These are phyloP conservation scores for Polygonum aviculare DNA, from an alignment of 148 eudicot genomes.

Conservation along the genomic window DNA sequence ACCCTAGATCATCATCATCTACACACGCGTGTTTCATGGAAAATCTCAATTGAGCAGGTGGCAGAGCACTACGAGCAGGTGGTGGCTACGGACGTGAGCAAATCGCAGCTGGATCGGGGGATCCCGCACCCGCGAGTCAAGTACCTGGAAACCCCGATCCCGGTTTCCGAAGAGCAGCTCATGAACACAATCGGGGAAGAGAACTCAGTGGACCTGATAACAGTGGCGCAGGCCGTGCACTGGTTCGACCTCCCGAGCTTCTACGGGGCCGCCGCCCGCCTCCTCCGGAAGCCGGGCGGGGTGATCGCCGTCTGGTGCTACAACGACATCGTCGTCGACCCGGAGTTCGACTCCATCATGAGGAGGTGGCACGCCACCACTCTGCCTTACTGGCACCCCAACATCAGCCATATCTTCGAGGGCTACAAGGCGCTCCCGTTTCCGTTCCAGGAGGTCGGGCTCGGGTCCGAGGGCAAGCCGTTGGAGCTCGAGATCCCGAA, in stretches of 20 bases:
- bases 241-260: slow-evolving; percentile 43
- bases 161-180: slow-evolving; percentile 18
- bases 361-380: slow-evolving; percentile 19
- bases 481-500: slow-evolving; percentile 28
- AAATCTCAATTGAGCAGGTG: slow-evolving; percentile 19
- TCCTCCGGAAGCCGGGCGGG: slow-evolving; percentile 37
- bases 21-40: not conserved
- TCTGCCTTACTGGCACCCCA: slow-evolving; percentile 29
- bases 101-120: slow-evolving; percentile 23
- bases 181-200: slow-evolving; percentile 21
- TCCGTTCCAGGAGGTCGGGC: slow-evolving; percentile 41
- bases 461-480: slow-evolving; percentile 32
- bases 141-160: slow-evolving; percentile 24
- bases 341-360: slow-evolving; percentile 23
- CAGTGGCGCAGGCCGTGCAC: slow-evolving; percentile 42
- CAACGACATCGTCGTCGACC: slow-evolving; percentile 21
- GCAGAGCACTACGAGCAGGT: slow-evolving; percentile 37
- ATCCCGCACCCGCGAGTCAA: slow-evolving; percentile 22
- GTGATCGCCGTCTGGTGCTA: slow-evolving; percentile 48
- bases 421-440: slow-evolving; percentile 34
- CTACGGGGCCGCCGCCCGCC: slow-evolving; percentile 20
- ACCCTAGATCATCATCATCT: not conserved
- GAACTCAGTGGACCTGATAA: slow-evolving; percentile 29
- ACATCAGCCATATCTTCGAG: slow-evolving; percentile 16
- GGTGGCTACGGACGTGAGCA: slow-evolving; percentile 39